phyloP scores from a whole-genome alignment of 2,329 filamentous ascomycete genomes.

The Trichoderma gracile region DNA sequence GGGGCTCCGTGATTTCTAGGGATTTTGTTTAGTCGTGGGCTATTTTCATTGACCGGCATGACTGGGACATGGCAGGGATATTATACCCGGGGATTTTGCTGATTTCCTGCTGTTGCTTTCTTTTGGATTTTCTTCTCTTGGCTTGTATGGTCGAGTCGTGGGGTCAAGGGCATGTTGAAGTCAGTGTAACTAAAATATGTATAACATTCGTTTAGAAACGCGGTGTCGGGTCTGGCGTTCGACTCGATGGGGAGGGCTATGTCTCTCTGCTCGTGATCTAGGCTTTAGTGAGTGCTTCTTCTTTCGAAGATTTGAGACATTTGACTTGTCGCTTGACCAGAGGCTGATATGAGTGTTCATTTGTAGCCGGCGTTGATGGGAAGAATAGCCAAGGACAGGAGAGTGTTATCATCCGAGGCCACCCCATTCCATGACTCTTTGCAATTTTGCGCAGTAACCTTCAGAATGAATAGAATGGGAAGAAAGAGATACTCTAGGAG shows the following conservation, averaged over 20 bases:
- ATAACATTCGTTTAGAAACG: conserved; percentile 7
- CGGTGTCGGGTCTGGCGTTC: not conserved
- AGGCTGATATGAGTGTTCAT: no score
- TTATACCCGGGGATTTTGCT: conserved; percentile 26
- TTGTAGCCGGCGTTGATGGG: no score
- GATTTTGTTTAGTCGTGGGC: conserved; percentile 18
- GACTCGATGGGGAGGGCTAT: not conserved
- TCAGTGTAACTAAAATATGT: not conserved
- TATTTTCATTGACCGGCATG: conserved; percentile 18
- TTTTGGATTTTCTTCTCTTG: not conserved
- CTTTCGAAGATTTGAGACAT: no score
- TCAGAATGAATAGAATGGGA: no score
- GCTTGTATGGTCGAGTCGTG: not conserved
- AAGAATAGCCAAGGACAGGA: no score
- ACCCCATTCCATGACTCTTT: no score
- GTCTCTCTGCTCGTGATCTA: not conserved
- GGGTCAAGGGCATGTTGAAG: not conserved
- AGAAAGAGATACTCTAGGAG: no score
- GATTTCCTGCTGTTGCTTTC: conserved; percentile 1
- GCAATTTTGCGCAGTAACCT: no score
- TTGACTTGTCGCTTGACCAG: no score
- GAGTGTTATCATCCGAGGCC: no score
- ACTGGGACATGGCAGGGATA: conserved; percentile 23
- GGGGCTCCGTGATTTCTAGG: conserved; percentile 3
- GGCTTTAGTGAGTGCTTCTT: not conserved